Percentiles rank a stretch among this genome's conserved stretches.
Conservation (phyloP, 1,284 basidiomycete species). For the Tetrapyrgos nigripes region DNA sequence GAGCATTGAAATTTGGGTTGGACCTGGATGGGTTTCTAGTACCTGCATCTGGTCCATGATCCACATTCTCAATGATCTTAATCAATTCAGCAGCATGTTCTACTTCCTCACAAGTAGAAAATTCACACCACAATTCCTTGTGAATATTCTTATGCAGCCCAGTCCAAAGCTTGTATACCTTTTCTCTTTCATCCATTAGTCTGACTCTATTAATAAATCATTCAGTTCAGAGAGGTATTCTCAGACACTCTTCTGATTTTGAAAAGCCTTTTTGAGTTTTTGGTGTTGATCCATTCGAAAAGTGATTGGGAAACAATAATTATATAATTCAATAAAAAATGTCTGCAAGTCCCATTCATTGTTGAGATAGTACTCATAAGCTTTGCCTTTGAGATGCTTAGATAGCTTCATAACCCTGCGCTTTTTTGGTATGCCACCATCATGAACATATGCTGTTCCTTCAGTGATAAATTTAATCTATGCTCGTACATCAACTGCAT, state of each 20-base stretch:
- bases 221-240: constrained; percentile 39
- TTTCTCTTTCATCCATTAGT: constrained; percentile 30
- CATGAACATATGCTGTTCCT: constrained; percentile 32
- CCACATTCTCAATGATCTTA: no score
- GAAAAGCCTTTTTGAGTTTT: constrained; percentile 26
- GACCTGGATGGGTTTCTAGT: no score
- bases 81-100: no score
- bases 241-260: constrained; percentile 27
- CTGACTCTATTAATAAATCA: constrained; percentile 38
- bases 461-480: constrained; percentile 39
- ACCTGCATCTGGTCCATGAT: no score
- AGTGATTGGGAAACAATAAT: constrained; percentile 50
- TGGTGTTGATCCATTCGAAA: constrained; percentile 33
- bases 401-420: constrained; percentile 32
- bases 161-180: constrained; percentile 41
- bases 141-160: no score
- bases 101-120: no score
- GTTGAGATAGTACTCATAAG: constrained; percentile 44
- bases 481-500: constrained; percentile 24
- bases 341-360: constrained; percentile 31
- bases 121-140: no score
- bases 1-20: no score
- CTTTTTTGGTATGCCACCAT: constrained; percentile 26
- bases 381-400: constrained; percentile 39
- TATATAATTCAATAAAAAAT: constrained; percentile 46